Percentiles rank a stretch among this genome's conserved stretches.
These are phyloP conservation scores for Moelleriella libera DNA, from an alignment of 2,329 filamentous ascomycete species.

Conservation along the genomic window DNA sequence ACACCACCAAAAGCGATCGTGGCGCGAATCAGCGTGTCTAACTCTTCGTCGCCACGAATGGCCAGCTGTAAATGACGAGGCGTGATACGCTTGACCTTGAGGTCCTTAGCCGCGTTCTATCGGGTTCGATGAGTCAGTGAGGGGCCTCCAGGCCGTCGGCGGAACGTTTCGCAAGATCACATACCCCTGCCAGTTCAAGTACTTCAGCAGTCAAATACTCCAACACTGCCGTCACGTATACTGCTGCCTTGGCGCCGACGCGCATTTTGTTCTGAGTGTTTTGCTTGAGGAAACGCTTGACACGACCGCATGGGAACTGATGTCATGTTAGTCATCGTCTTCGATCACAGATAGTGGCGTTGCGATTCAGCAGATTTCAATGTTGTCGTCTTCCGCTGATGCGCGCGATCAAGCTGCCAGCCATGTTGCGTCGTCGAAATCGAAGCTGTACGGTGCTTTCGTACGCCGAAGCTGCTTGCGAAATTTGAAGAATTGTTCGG, in stretches of 20 bases:
- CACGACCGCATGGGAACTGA: constrained; percentile 97
- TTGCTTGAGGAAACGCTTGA: constrained; percentile 99
- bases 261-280: constrained; percentile 99
- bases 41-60: constrained; percentile 95
- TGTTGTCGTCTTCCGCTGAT: background rate
- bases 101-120: constrained; percentile 92
- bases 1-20: constrained; percentile 99
- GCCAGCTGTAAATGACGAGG: constrained; percentile 95
- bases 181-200: constrained; percentile 82
- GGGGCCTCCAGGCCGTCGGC: background rate
- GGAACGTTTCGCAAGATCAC: constrained; percentile 17
- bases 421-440: background rate
- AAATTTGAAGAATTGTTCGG: too few species aligned
- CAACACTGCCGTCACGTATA: constrained; percentile 95
- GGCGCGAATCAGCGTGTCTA: constrained; percentile 92
- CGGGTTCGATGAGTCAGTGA: background rate
- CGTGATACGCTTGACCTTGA: constrained; percentile 99
- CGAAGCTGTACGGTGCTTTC: too few species aligned
- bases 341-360: background rate
- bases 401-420: background rate
- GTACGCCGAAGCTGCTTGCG: too few species aligned
- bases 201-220: constrained; percentile 98
- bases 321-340: constrained; percentile 1
- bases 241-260: constrained; percentile 94
- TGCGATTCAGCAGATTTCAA: background rate